Conservation (phyloP, 2,329 filamentous ascomycete genomes). For the Nigrospora oryzae region DNA sequence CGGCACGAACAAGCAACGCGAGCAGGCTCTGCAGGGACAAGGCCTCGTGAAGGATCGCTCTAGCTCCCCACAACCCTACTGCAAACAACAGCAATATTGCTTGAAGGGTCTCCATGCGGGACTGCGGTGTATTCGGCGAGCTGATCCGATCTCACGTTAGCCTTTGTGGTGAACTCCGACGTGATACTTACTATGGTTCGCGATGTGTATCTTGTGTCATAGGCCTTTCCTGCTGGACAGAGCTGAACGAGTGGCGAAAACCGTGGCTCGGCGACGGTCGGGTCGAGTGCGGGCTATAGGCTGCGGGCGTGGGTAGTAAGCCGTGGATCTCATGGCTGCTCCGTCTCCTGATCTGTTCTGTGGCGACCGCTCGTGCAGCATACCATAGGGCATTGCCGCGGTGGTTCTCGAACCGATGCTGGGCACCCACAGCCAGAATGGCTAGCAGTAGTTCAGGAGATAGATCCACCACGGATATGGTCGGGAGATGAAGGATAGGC, state of each 20-base stretch:
- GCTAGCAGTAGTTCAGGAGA: constrained; percentile 61
- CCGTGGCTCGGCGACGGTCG: constrained; percentile 48
- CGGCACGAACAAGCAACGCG: constrained; percentile 49
- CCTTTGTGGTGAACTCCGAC: constrained; percentile 1
- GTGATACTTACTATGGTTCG: constrained; percentile 44
- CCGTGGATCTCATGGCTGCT: constrained; percentile 50
- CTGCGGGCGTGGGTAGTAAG: constrained; percentile 45
- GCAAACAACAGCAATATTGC: constrained; percentile 53
- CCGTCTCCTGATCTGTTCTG: constrained; percentile 49
- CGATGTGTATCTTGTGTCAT: constrained; percentile 50
- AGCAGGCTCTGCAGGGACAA: constrained; percentile 51
- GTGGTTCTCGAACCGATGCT: constrained; percentile 55
- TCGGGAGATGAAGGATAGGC: constrained; percentile 59
- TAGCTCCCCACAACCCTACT: constrained; percentile 52
- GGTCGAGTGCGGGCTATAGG: constrained; percentile 53
- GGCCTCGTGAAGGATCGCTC: constrained; percentile 50
- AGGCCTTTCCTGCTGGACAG: constrained; percentile 47
- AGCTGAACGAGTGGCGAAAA: constrained; percentile 50
- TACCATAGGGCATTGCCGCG: constrained; percentile 54
- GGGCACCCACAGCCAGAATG: constrained; percentile 58
- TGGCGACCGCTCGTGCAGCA: constrained; percentile 47
- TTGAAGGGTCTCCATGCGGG: constrained; percentile 57
- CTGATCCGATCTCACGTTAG: constrained; percentile 20
- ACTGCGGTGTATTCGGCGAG: constrained; percentile 50
- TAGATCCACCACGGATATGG: constrained; percentile 53